These are phyloP conservation scores for Thyridium curvatum DNA, from an alignment of 2,329 filamentous ascomycete genomes.

Conservation along the genomic window DNA sequence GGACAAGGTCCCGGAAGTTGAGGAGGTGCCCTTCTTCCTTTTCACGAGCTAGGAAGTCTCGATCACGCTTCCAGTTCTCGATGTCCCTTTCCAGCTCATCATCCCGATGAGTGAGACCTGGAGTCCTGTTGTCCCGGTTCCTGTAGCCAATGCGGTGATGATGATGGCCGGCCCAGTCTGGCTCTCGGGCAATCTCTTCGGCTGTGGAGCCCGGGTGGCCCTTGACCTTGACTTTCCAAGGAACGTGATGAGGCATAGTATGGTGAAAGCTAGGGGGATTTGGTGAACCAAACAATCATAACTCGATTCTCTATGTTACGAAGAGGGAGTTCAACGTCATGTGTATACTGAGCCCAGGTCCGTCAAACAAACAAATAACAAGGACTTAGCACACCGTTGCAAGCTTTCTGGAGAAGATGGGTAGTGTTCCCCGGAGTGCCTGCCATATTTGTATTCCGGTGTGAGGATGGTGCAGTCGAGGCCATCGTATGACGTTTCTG, in stretches of 20 bases:
- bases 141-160: constrained; percentile 31
- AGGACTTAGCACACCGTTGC: too few species aligned
- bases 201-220: constrained; percentile 11
- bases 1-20: constrained; percentile 29
- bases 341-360: too few species aligned
- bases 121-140: constrained; percentile 25
- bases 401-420: too few species aligned
- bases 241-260: constrained; percentile 1
- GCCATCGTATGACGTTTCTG: too few species aligned
- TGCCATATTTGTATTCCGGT: too few species aligned
- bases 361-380: too few species aligned
- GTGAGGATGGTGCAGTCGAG: too few species aligned
- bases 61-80: constrained; percentile 4
- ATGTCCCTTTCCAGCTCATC: constrained; percentile 11
- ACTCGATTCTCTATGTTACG: too few species aligned
- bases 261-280: too few species aligned
- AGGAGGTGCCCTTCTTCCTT: constrained; percentile 20
- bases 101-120: constrained; percentile 29
- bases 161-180: constrained; percentile 30
- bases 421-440: too few species aligned
- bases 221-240: constrained; percentile 4
- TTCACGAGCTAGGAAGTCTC: constrained; percentile 3
- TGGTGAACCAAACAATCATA: too few species aligned
- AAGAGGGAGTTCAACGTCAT: too few species aligned
- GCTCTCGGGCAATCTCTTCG: constrained; percentile 33